These are phyloP conservation scores for Fonsecaea erecta DNA, from an alignment of 2,329 filamentous ascomycete species.

Conservation along the genomic window DNA sequence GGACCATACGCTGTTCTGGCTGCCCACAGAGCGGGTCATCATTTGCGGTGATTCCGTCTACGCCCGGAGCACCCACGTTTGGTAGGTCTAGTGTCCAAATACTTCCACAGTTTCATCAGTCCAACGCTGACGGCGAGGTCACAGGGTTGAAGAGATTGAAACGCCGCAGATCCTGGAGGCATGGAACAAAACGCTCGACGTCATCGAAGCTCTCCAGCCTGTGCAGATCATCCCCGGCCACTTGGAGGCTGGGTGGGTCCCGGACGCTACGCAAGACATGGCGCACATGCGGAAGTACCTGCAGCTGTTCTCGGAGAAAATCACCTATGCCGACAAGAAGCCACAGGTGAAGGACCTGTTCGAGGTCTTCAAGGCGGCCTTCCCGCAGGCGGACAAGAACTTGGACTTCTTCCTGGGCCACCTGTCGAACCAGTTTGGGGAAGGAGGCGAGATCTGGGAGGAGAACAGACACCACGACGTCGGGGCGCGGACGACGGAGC, in stretches of 20 bases:
- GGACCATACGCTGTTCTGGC: slow-evolving; percentile 42
- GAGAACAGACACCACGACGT: slow-evolving; percentile 42
- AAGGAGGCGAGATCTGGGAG: slow-evolving; percentile 42
- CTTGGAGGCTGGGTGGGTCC: slow-evolving; percentile 40
- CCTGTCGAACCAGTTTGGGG: slow-evolving; percentile 42
- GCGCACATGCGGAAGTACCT: slow-evolving; percentile 42
- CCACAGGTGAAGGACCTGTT: slow-evolving; percentile 40
- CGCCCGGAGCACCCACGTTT: slow-evolving; percentile 43
- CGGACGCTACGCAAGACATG: slow-evolving; percentile 39
- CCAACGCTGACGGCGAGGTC: too few relatives aligned
- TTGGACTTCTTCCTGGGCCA: slow-evolving; percentile 45
- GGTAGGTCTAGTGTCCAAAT: slow-evolving; percentile 25
- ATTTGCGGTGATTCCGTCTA: slow-evolving; percentile 42
- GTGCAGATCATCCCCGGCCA: slow-evolving; percentile 31
- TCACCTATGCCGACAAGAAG: slow-evolving; percentile 39
- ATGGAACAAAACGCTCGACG: slow-evolving; percentile 38
- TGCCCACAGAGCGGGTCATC: slow-evolving; percentile 39
- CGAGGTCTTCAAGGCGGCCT: slow-evolving; percentile 40
- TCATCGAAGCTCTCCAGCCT: slow-evolving; percentile 37
- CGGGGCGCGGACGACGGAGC: slow-evolving; percentile 17
- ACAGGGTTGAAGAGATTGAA: slow-evolving; percentile 42
- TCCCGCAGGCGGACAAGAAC: slow-evolving; percentile 41
- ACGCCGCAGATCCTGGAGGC: slow-evolving; percentile 39
- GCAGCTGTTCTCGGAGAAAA: slow-evolving; percentile 40
- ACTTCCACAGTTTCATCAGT: background rate